phyloP scores from a whole-genome alignment of 768 basidiomycete genomes.

The Termitomyces sp. region DNA sequence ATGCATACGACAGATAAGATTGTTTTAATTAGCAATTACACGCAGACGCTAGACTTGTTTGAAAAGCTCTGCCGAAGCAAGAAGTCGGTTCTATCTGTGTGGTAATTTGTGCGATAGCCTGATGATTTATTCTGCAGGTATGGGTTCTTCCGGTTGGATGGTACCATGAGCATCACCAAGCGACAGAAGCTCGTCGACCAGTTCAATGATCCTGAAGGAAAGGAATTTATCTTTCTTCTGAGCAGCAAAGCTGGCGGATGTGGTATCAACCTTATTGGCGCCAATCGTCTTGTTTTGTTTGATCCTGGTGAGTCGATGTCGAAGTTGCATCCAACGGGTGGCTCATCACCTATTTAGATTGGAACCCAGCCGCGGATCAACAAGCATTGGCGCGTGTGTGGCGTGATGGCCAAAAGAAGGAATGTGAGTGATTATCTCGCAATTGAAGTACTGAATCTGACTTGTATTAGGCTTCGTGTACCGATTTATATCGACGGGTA shows the following conservation, averaged over 20 bases:
- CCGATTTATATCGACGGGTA: slow-evolving; percentile 95
- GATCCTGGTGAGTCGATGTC: slow-evolving; percentile 67
- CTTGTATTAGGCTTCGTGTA: slow-evolving; percentile 82
- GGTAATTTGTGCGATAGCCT: not conserved
- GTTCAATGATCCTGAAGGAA: slow-evolving; percentile 90
- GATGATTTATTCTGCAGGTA: slow-evolving; percentile 49
- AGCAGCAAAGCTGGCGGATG: slow-evolving; percentile 96
- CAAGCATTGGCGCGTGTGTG: slow-evolving; percentile 98
- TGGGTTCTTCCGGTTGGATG: slow-evolving; percentile 88
- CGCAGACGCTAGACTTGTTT: slow-evolving; percentile 91
- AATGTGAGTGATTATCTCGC: slow-evolving; percentile 58
- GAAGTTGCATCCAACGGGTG: not conserved
- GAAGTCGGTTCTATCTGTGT: slow-evolving; percentile 48
- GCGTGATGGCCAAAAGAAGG: slow-evolving; percentile 99
- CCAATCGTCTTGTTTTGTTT: slow-evolving; percentile 92
- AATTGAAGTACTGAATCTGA: not conserved
- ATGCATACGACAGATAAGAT: slow-evolving; percentile 90
- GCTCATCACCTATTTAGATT: slow-evolving; percentile 50
- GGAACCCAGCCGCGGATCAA: slow-evolving; percentile 98
- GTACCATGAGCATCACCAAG: slow-evolving; percentile 89
- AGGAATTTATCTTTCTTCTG: slow-evolving; percentile 91
- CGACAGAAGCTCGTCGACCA: slow-evolving; percentile 95
- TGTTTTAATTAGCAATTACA: slow-evolving; percentile 95
- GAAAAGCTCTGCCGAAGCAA: slow-evolving; percentile 85
- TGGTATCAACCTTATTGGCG: slow-evolving; percentile 96